phyloP scores from a whole-genome alignment of 2,329 filamentous ascomycete genomes.

The Aspergillus sp. region DNA sequence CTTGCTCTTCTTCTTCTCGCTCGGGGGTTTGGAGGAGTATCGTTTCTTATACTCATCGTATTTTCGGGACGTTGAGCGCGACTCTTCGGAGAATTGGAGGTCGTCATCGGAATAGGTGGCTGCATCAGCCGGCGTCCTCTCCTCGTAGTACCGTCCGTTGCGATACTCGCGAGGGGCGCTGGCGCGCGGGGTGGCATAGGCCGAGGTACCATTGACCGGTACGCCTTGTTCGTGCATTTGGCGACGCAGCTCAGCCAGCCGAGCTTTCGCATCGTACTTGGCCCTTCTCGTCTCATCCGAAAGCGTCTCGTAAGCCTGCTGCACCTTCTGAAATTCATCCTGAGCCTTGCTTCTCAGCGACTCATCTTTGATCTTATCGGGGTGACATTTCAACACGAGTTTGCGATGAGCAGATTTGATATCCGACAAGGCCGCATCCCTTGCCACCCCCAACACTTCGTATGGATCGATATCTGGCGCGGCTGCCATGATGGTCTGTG shows the following conservation, averaged over 20 bases:
- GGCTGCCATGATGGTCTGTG: slow-evolving; percentile 31
- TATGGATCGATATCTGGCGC: slow-evolving; percentile 69
- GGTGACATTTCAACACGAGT: slow-evolving; percentile 83
- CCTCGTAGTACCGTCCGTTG: slow-evolving; percentile 47
- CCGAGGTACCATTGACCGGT: slow-evolving; percentile 13
- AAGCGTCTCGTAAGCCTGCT: slow-evolving; percentile 89
- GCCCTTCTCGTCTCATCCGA: slow-evolving; percentile 71
- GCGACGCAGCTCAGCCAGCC: slow-evolving; percentile 64
- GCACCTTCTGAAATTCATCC: slow-evolving; percentile 87
- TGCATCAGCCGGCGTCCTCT: slow-evolving; percentile 40
- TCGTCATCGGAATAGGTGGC: slow-evolving; percentile 40
- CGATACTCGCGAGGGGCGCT: slow-evolving; percentile 40
- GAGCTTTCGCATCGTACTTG: slow-evolving; percentile 76
- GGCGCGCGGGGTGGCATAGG: slow-evolving; percentile 17
- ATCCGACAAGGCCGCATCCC: slow-evolving; percentile 67
- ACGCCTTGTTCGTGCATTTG: slow-evolving; percentile 53
- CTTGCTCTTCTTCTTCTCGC: slow-evolving; percentile 44
- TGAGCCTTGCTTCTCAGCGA: slow-evolving; percentile 74
- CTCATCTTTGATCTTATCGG: slow-evolving; percentile 84
- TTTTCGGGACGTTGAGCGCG: slow-evolving; percentile 42
- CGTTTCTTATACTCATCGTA: slow-evolving; percentile 40
- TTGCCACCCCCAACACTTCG: slow-evolving; percentile 70
- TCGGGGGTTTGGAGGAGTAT: slow-evolving; percentile 34
- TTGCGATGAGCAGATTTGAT: slow-evolving; percentile 83
- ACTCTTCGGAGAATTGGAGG: slow-evolving; percentile 39